phyloP scores from a whole-genome alignment of 169 alveolate species.

The Condylostoma magnum region DNA sequence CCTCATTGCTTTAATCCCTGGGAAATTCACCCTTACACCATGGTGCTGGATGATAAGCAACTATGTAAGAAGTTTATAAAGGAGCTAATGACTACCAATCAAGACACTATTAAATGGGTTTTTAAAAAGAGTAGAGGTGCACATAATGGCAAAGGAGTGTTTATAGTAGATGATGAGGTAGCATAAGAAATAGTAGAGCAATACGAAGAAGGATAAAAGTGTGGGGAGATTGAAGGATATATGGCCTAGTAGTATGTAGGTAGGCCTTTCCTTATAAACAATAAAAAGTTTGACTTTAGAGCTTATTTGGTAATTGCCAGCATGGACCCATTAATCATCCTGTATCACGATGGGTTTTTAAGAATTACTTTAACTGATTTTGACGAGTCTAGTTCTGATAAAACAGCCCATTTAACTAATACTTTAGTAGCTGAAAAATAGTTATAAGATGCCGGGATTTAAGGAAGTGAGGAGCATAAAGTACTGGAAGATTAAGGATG shows the following conservation, averaged over 20 bases:
- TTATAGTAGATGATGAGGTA: background rate
- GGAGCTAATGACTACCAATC: background rate
- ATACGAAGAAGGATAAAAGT: constrained; percentile 17
- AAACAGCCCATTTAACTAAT: constrained; percentile 10
- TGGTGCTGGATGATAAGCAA: background rate
- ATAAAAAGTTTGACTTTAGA: constrained; percentile 58
- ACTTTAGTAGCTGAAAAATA: constrained; percentile 13
- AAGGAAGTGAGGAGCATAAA: background rate
- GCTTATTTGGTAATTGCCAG: constrained; percentile 50
- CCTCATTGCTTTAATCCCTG: constrained; percentile 27
- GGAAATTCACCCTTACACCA: constrained; percentile 29
- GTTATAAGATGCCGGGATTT: background rate
- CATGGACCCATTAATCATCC: constrained; percentile 50
- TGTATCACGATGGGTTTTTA: constrained; percentile 48
- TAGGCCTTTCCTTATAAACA: constrained; percentile 42
- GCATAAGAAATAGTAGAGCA: constrained; percentile 18
- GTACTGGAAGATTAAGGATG: constrained; percentile 16
- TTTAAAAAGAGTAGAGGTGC: background rate
- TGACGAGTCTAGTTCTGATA: constrained; percentile 11
- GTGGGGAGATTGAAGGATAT: constrained; percentile 14
- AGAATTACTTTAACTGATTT: constrained; percentile 25
- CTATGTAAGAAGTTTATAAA: constrained; percentile 5
- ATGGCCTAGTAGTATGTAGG: constrained; percentile 45
- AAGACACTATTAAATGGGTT: background rate
- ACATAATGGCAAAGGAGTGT: constrained; percentile 30